phyloP scores from a whole-genome alignment of 768 basidiomycete genomes.

The Solioccasus polychromus region DNA sequence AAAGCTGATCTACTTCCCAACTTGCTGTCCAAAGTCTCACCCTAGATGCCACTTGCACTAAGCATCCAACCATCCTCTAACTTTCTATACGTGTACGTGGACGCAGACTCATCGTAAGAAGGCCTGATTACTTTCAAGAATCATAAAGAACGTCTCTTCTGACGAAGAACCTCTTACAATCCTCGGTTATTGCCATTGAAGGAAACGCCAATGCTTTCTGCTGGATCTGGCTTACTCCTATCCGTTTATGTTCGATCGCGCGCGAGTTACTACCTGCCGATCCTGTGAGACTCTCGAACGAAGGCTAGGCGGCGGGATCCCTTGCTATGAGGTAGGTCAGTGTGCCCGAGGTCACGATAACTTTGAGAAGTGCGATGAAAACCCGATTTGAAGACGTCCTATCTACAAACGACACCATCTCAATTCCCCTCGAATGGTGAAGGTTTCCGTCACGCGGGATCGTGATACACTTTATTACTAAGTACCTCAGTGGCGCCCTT shows the following conservation, averaged over 20 bases:
- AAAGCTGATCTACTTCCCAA: too few species aligned
- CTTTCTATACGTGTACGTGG: slow-evolving; percentile 67
- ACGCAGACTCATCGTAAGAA: slow-evolving; percentile 60
- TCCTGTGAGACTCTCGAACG: slow-evolving; percentile 60
- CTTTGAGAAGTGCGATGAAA: slow-evolving; percentile 1
- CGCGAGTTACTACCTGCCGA: slow-evolving; percentile 54
- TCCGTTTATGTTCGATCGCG: slow-evolving; percentile 66
- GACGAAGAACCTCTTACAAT: slow-evolving; percentile 56
- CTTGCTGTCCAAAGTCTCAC: slow-evolving; percentile 6
- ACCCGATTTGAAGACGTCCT: slow-evolving; percentile 5
- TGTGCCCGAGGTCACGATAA: slow-evolving; percentile 27
- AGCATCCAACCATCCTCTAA: slow-evolving; percentile 57
- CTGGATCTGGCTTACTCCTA: slow-evolving; percentile 56
- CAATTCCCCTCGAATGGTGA: too few species aligned
- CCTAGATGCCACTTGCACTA: slow-evolving; percentile 64
- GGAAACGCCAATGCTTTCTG: slow-evolving; percentile 80
- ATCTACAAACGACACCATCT: too few species aligned
- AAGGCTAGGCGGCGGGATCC: slow-evolving; percentile 41
- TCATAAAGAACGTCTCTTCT: slow-evolving; percentile 36
- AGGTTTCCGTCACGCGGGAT: too few species aligned
- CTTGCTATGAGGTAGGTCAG: slow-evolving; percentile 54
- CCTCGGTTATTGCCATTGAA: slow-evolving; percentile 76
- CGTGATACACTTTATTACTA: too few species aligned
- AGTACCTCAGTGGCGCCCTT: too few species aligned
- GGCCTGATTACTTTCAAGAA: slow-evolving; percentile 2